Base-by-base conservation (phyloP, 129 eudicot genomes). In the Chrysanthemum seticuspe region DNA sequence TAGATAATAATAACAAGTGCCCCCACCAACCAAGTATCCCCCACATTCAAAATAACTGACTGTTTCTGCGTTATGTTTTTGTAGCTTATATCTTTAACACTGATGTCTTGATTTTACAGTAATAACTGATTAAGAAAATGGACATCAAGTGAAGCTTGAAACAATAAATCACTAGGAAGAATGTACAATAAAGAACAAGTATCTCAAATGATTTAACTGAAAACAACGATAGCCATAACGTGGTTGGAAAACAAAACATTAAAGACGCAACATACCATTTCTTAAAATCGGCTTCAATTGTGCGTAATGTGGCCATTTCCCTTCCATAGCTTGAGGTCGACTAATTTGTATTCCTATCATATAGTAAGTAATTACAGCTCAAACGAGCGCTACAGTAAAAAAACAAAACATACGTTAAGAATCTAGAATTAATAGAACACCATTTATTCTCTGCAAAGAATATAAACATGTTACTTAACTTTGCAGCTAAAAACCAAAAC, bases 261-360 rank as follows among this genome's bases (percentile, higher is more conserved):
- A 58, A 57, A 29, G 14, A 65, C 31, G 50, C 34, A 59, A 15
- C 71, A 51, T 72, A 83, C 87, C 87, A 76, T 57, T 55, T 80
- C 8, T 54, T 23, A 72, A 65, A 80, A 25, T 34, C 12, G 18
- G 59, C 52, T 70, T 78, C 44, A 6, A 14, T 18, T 76, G 80
- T 27, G 76, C 83, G 68, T 76, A 72, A 67, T 79, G 70, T 9
- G 52, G 74, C 62, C 70, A 76, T 72, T 61, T 80, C 68, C 80
- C 78, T 66, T 73, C 49, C 76, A 73, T 40, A 2, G 72, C 55
- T 61, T 40, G 67, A 67, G 67, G 52, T 83, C 71, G 74, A 65
- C 84, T 45, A 83, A 72, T 83, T 83, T 14, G 25, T 71, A 65
- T 48, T 23, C 70, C 57, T 64, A 45, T 45, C 76, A 68, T 62